Percentiles rank a stretch among this genome's conserved stretches.
Conservation (phyloP, 225 moss, liverwort and hornwort genomes). For the Neckera pumila region DNA sequence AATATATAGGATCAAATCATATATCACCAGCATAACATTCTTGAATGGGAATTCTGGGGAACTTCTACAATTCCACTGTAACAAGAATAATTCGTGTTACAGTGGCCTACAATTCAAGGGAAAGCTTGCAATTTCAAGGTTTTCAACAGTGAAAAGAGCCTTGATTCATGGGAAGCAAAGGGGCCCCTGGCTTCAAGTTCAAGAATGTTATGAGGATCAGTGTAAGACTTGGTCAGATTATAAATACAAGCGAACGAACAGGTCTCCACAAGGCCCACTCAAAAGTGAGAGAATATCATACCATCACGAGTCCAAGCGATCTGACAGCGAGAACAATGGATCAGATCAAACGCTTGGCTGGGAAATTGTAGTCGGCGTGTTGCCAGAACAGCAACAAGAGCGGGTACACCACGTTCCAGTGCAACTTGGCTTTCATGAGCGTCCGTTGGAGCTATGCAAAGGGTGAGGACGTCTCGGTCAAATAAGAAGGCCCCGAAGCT, state of each 20-base stretch:
- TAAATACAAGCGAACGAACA: neutral
- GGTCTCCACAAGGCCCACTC: neutral
- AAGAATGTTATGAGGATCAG: neutral
- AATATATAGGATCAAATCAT: neutral
- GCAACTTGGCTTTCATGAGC: slow-evolving; percentile 46
- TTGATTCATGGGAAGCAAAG: neutral
- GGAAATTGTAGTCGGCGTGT: slow-evolving; percentile 57
- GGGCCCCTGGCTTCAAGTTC: neutral
- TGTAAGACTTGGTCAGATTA: neutral
- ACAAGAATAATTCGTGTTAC: neutral
- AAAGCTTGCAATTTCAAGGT: neutral
- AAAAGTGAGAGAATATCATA: neutral
- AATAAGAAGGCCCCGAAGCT: slow-evolving; percentile 63
- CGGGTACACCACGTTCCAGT: slow-evolving; percentile 72
- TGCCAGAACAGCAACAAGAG: slow-evolving; percentile 49
- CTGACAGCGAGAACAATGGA: slow-evolving; percentile 63
- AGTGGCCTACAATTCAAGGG: neutral
- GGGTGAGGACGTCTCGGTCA: slow-evolving; percentile 52
- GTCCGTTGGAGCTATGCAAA: slow-evolving; percentile 61
- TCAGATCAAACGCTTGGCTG: slow-evolving; percentile 75
- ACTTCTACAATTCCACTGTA: neutral
- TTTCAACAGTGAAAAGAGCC: neutral
- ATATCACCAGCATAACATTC: neutral
- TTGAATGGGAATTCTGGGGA: too few species aligned
- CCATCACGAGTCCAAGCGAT: slow-evolving; percentile 66